Conservation (phyloP, 768 basidiomycete genomes). For the Mycena kentingensis region DNA sequence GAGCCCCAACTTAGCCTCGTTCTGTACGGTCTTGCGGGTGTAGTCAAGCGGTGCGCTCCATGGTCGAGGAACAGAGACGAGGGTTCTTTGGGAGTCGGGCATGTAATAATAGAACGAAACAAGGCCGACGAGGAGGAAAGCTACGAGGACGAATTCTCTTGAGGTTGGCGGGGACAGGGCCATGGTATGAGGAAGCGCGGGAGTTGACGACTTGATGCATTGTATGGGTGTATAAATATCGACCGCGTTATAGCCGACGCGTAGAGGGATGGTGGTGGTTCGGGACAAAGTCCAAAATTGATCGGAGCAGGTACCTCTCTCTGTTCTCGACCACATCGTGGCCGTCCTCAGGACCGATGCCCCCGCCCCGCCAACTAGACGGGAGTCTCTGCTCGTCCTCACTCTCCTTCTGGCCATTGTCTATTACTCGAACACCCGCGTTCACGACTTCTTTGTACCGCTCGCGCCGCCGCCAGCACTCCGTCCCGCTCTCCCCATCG, state of each 20-base stretch:
- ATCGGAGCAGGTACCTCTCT: background rate
- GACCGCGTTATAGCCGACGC: no score
- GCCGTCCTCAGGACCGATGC: conserved; percentile 27
- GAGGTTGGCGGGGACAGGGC: conserved; percentile 36
- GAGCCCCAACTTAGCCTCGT: conserved; percentile 38
- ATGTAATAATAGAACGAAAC: conserved; percentile 16
- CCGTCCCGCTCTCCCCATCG: conserved; percentile 3
- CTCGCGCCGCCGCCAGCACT: conserved; percentile 10
- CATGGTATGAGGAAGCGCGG: background rate
- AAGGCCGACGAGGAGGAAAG: conserved; percentile 35
- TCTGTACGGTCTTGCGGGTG: background rate
- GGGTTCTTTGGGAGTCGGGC: conserved; percentile 1
- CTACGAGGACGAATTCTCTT: conserved; percentile 47
- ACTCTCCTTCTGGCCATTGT: conserved; percentile 50
- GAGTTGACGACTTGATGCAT: conserved; percentile 5
- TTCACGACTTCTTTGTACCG: conserved; percentile 5
- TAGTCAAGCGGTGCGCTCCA: conserved; percentile 1
- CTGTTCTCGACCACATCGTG: background rate
- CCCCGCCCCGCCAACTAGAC: conserved; percentile 50
- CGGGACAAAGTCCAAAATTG: background rate
- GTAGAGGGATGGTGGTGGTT: background rate
- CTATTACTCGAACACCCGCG: conserved; percentile 39
- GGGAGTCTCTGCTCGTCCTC: conserved; percentile 55
- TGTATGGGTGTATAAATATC: no score
- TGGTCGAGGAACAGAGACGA: conserved; percentile 22